phyloP scores from a whole-genome alignment of 2,329 filamentous ascomycete genomes.

The Curvularia eragrostidis region DNA sequence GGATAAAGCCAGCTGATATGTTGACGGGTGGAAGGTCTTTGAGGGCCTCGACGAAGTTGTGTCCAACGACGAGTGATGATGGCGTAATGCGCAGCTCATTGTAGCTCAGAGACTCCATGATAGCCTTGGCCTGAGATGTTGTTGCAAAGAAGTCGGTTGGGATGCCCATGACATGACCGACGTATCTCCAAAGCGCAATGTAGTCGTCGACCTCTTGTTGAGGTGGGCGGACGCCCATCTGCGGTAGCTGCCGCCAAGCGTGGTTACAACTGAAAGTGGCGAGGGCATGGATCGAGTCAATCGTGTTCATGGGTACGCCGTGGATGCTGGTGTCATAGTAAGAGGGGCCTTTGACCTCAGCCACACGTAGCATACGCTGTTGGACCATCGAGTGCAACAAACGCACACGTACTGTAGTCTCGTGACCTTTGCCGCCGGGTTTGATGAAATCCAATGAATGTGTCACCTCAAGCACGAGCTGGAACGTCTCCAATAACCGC shows the following conservation, averaged over 20 bases:
- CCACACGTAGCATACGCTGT: conserved; percentile 2
- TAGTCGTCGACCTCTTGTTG: conserved; percentile 2
- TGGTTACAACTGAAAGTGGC: conserved; percentile 3
- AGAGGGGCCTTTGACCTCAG: neutral
- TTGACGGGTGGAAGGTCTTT: conserved; percentile 2
- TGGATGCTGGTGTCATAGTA: conserved; percentile 1
- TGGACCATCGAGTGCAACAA: conserved; percentile 1
- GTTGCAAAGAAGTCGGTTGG: conserved; percentile 3
- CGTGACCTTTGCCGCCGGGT: neutral
- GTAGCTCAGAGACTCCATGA: conserved; percentile 1
- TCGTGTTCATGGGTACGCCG: neutral
- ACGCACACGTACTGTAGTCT: conserved; percentile 1
- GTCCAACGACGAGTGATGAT: neutral
- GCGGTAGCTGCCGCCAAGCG: conserved; percentile 1
- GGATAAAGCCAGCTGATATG: conserved; percentile 3
- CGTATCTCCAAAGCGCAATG: conserved; percentile 3
- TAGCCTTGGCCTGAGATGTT: conserved; percentile 1
- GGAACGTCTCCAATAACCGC: conserved; percentile 3
- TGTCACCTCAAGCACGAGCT: conserved; percentile 1
- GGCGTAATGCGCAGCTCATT: conserved; percentile 1
- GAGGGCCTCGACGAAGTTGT: conserved; percentile 2
- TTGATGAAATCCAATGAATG: conserved; percentile 3
- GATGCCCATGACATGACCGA: neutral
- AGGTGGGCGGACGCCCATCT: neutral
- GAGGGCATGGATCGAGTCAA: conserved; percentile 1